phyloP scores from a whole-genome alignment of 306 rosid genomes.

The Argentina anserina region DNA sequence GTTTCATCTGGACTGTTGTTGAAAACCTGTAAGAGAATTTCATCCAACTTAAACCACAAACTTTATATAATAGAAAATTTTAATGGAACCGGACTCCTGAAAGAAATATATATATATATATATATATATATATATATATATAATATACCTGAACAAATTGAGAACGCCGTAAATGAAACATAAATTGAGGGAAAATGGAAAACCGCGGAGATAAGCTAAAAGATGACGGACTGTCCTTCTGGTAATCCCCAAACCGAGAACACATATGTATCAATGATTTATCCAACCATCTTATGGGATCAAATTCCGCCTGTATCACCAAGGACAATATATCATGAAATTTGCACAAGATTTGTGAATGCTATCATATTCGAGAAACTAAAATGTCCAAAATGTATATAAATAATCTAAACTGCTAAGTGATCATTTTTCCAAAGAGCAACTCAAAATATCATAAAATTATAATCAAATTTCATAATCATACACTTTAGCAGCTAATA shows the following conservation, averaged over 20 bases:
- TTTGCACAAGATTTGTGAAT: slow-evolving; percentile 15
- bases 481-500: neutral
- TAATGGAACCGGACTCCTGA: slow-evolving; percentile 14
- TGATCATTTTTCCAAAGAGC: neutral
- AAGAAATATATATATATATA: slow-evolving; percentile 7
- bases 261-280: slow-evolving; percentile 86
- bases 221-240: slow-evolving; percentile 77
- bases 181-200: slow-evolving; percentile 95
- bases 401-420: neutral
- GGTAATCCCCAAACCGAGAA: slow-evolving; percentile 90
- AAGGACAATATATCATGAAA: slow-evolving; percentile 24
- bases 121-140: neutral
- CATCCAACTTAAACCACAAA: slow-evolving; percentile 11
- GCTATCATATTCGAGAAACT: neutral
- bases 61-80: neutral
- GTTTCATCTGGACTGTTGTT: slow-evolving; percentile 99
- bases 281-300: slow-evolving; percentile 98
- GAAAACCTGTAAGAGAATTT: slow-evolving; percentile 60
- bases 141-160: slow-evolving; percentile 93
- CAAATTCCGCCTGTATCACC: slow-evolving; percentile 83
- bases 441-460: neutral
- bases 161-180: slow-evolving; percentile 91
- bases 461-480: too few species aligned
- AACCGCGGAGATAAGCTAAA: slow-evolving; percentile 94
- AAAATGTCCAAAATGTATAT: neutral